A percentile compares a stretch with the other conserved stretches of the same genome.
phyloP scores from a whole-genome alignment of 1,284 basidiomycete genomes.

The Moniliophthora roreri region DNA sequence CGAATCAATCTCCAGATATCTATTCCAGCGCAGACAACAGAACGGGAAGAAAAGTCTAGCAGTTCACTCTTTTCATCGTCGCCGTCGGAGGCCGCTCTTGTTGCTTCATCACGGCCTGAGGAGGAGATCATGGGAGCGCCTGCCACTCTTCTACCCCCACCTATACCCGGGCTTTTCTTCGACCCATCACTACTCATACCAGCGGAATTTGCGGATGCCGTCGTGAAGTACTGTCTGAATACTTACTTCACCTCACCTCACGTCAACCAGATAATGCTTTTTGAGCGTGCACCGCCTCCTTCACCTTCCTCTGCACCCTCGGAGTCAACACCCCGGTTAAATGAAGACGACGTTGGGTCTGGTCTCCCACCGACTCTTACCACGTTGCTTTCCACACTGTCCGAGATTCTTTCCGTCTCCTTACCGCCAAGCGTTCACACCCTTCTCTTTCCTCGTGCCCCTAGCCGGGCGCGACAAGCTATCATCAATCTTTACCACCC shows the following conservation, averaged over 20 bases:
- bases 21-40: background rate
- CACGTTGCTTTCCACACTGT: slow-evolving; percentile 51
- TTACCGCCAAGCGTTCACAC: slow-evolving; percentile 44
- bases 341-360: slow-evolving; percentile 23
- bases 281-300: slow-evolving; percentile 46
- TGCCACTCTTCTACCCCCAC: slow-evolving; percentile 29
- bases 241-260: slow-evolving; percentile 53
- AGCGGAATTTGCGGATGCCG: slow-evolving; percentile 44
- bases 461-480: slow-evolving; percentile 61
- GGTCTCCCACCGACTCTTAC: slow-evolving; percentile 57
- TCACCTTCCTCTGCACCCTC: slow-evolving; percentile 16
- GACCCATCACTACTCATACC: slow-evolving; percentile 52
- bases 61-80: slow-evolving; percentile 1
- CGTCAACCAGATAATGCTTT: slow-evolving; percentile 78
- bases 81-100: slow-evolving; percentile 14
- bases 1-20: background rate
- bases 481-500: slow-evolving; percentile 80
- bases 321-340: too few species aligned
- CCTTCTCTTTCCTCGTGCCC: slow-evolving; percentile 52
- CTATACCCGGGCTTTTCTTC: slow-evolving; percentile 66
- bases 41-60: background rate
- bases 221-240: slow-evolving; percentile 53
- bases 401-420: slow-evolving; percentile 42
- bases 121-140: background rate
- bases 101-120: background rate